phyloP scores from a whole-genome alignment of 306 rosid species.

The Leucaena leucocephala region DNA sequence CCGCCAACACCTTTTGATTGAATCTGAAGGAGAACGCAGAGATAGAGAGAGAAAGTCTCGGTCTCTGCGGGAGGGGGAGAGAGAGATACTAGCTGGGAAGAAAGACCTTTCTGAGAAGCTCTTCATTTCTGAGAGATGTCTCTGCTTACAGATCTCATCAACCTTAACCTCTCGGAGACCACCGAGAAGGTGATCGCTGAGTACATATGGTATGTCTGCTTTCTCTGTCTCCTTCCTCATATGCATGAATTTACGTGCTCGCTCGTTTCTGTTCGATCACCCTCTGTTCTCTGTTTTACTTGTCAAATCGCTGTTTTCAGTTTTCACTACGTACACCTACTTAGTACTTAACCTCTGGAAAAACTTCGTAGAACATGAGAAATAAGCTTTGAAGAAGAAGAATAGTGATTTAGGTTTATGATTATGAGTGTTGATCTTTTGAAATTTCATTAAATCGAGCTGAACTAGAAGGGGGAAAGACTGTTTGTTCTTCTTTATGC shows the following conservation, averaged over 20 bases:
- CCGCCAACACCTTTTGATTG: not conserved
- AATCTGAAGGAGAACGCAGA: not conserved
- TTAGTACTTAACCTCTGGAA: not conserved
- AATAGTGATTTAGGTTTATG: not conserved
- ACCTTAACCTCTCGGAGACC: constrained; percentile 64
- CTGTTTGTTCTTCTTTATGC: not conserved
- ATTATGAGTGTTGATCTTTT: not conserved
- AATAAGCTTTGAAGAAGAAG: not conserved
- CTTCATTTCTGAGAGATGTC: not conserved
- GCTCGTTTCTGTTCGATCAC: not conserved
- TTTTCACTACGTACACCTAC: not conserved
- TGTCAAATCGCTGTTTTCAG: not conserved
- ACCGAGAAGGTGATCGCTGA: constrained; percentile 79
- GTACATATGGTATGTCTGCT: constrained; percentile 70
- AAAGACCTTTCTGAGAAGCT: not conserved
- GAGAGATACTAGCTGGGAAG: not conserved
- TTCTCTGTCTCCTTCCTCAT: not conserved
- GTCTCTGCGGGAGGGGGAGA: not conserved
- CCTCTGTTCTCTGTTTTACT: not conserved
- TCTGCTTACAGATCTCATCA: constrained; percentile 64
- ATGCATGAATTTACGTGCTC: not conserved
- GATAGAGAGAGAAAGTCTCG: not conserved
- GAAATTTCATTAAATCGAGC: not conserved
- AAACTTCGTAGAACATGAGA: not conserved
- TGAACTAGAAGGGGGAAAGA: not conserved